phyloP scores from a whole-genome alignment of 1,139 yeast species.

The Candida tetrigidarum region DNA sequence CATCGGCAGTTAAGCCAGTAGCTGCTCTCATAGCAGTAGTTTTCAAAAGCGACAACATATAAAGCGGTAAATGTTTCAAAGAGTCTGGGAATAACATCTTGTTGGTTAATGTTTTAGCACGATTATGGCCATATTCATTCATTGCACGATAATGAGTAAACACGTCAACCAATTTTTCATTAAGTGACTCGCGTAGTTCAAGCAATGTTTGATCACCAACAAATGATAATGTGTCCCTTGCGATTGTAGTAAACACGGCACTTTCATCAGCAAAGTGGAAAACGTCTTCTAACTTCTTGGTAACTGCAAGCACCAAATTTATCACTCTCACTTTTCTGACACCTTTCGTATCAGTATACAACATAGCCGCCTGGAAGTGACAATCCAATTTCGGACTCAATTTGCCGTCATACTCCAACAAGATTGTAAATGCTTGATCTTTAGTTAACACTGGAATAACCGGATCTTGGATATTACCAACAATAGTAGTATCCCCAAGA shows the following conservation, averaged over 20 bases:
- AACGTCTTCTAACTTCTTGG: conserved; percentile 73
- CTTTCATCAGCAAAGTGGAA: conserved; percentile 88
- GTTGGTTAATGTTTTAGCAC: conserved; percentile 54
- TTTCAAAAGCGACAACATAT: conserved; percentile 71
- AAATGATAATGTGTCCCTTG: conserved; percentile 69
- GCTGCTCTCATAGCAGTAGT: conserved; percentile 61
- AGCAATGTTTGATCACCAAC: conserved; percentile 63
- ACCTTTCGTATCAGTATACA: conserved; percentile 82
- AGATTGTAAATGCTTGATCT: conserved; percentile 71
- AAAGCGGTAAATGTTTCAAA: conserved; percentile 71
- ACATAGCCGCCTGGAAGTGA: conserved; percentile 88
- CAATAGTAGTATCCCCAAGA: conserved; percentile 30
- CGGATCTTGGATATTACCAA: conserved; percentile 60
- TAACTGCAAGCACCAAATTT: conserved; percentile 80
- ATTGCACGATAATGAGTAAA: conserved; percentile 76
- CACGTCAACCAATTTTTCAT: conserved; percentile 68
- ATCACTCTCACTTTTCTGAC: conserved; percentile 82
- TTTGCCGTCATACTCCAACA: conserved; percentile 78
- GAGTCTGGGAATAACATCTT: conserved; percentile 86
- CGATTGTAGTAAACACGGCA: conserved; percentile 70
- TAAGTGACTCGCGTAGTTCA: conserved; percentile 66
- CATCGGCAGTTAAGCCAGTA: conserved; percentile 51
- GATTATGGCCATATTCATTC: conserved; percentile 51
- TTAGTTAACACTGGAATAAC: conserved; percentile 66
- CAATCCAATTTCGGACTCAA: conserved; percentile 75